These are phyloP conservation scores for Malassezia brasiliensis DNA, from an alignment of 1,284 basidiomycete species.

Conservation along the genomic window DNA sequence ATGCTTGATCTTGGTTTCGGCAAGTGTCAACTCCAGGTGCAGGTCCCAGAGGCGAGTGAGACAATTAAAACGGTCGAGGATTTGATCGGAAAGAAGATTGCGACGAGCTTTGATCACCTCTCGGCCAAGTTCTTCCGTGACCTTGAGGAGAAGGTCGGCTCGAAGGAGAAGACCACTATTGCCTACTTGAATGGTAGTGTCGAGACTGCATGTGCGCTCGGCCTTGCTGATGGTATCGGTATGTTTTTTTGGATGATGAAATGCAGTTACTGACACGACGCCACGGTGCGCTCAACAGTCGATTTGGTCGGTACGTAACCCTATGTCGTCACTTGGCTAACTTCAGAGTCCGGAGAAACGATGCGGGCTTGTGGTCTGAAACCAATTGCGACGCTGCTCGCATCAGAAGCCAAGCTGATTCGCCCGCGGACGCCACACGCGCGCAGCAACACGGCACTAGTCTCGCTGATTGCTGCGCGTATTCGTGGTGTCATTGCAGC, in stretches of 20 bases:
- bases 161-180: slow-evolving; percentile 56
- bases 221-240: slow-evolving; percentile 95
- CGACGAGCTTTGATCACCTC: slow-evolving; percentile 85
- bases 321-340: neutral
- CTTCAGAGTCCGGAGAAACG: slow-evolving; percentile 88
- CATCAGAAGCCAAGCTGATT: slow-evolving; percentile 89
- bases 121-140: slow-evolving; percentile 67
- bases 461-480: slow-evolving; percentile 71
- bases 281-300: slow-evolving; percentile 52
- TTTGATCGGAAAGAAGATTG: slow-evolving; percentile 80
- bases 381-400: slow-evolving; percentile 68
- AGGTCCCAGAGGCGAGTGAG: slow-evolving; percentile 69
- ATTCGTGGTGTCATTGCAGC: slow-evolving; percentile 90
- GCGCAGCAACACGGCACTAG: slow-evolving; percentile 57
- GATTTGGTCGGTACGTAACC: slow-evolving; percentile 70
- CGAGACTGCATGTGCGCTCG: slow-evolving; percentile 91
- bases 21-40: slow-evolving; percentile 85
- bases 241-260: slow-evolving; percentile 41
- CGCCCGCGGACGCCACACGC: slow-evolving; percentile 63
- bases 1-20: slow-evolving; percentile 81
- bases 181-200: slow-evolving; percentile 96
- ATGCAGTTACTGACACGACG: neutral
- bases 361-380: slow-evolving; percentile 97
- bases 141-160: slow-evolving; percentile 57
- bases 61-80: slow-evolving; percentile 64